Base-by-base conservation (phyloP, 495 filamentous ascomycete species). In the Rostrohypoxylon terebratum region DNA sequence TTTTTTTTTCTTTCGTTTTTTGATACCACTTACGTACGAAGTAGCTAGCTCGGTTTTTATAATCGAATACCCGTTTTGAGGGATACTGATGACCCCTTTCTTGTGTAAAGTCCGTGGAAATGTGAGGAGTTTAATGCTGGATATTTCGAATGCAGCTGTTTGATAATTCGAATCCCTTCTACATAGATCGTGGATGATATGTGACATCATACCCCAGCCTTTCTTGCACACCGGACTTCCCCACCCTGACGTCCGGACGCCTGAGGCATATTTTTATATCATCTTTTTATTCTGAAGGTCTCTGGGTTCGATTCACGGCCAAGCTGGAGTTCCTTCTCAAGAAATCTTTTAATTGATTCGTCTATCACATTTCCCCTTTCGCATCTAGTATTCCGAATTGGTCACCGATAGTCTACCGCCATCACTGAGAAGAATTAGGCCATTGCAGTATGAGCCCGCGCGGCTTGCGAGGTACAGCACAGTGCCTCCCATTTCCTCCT, bases 391-490 rank as follows among this genome's bases (percentile, higher is more conserved):
- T n/a, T 59, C 55, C n/a, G 55, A 59, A 25, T 18, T 59, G 50
- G 83, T 79, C 0, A 83, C 76, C 4, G 77, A 68, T 40, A 89
- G 23, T 21, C 87, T 75, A 0, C 90, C 90, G 1, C 89, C 89
- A 75, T 92, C 89, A 4, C 75, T 77, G 1, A 87, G 47, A 18
- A 90, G 64, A 38, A 87, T 80, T 6, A 68, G 78, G 0, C 90
- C 90, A 69, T 88, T 90, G 57, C 81, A 83, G 73, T 87, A 91
- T 0, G 83, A 82, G 0, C 90, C 89, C 1, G 87, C 84, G 16
- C 83, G 82, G 45, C 85, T 86, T 0, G 86, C 80, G 21, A 91
- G 77, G 69, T 85, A 90, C 57, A 90, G 71, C n/a, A 88, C 77
- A 0, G 75, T 70, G 6, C 87, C 88, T 0, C 83, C 86, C 81